Evolutionary conservation across 352 stramenopile genomes (phyloP), one percentile per base, ranked within the genome.

Genomic region (Phytophthora kernoviae): DNA sequence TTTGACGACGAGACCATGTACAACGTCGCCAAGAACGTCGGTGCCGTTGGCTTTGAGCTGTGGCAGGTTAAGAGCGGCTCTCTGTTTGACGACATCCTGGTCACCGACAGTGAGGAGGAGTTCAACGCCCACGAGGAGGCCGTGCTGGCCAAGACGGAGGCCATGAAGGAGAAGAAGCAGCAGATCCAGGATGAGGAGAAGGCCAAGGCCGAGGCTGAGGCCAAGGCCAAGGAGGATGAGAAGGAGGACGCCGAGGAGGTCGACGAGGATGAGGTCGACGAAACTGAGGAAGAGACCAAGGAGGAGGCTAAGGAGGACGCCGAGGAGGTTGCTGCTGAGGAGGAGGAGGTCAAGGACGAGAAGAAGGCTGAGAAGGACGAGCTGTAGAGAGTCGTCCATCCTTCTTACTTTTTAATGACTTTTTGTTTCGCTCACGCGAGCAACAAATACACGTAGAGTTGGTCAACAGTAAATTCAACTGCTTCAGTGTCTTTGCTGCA

Each of bases 21-120:
- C 84, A 93, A 97, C 66, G 80, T 98, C 33, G 98, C 95, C 70
- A 98, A 98, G 71, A 76, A 90, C 71, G 98, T 98, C 37, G 97
- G 92, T 32, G 92, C 97, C 62, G 89, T 99, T 62, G 98, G 97
- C 54, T 99, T 99, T 64, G 98, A 99, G 86, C 87, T 99, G 33
- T 99, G 97, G 98, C 83, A 97, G 82, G 97, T 99, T 20, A 99
- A 98, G 75, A 93, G 92, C 33, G 97, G 97, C 72, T 99, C 96
- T 20, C 81, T 99, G 42, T 99, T 99, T 70, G 98, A 99, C 75
- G 96, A 99, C 77, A 99, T 99, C 64, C 85, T 99, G 40, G 80
- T 99, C 45, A 99, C 96, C 10, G 97, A 99, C 81, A 96, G 90
- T 66, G 77, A 98, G 48, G 93, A 97, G 20, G 93, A 98, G 63